These are phyloP conservation scores for Flaveria bidentis DNA, from an alignment of 129 eudicot genomes.

Conservation along the genomic window DNA sequence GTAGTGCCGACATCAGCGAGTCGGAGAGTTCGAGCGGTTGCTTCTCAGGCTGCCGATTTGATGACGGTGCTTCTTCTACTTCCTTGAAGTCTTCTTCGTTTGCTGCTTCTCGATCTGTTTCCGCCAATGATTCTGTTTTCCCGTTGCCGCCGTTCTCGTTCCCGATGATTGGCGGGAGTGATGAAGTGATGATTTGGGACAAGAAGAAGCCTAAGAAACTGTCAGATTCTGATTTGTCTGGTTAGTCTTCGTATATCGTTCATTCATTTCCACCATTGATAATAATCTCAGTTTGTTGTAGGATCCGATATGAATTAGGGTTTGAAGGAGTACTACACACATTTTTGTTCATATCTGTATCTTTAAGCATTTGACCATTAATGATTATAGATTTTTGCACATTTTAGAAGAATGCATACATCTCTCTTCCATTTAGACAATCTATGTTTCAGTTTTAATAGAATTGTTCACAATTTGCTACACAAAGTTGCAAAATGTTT, in stretches of 20 bases:
- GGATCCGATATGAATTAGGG: constrained; percentile 20
- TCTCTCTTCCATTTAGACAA: not conserved
- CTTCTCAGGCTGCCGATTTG: constrained; percentile 45
- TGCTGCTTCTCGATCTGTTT: constrained; percentile 30
- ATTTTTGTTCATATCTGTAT: not conserved
- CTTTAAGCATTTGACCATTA: not conserved
- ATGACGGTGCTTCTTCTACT: constrained; percentile 48
- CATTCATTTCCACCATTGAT: not conserved
- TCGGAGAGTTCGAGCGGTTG: constrained; percentile 77
- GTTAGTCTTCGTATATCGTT: constrained; percentile 28
- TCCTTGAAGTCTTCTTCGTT: constrained; percentile 61
- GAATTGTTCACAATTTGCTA: not conserved
- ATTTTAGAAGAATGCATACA: not conserved
- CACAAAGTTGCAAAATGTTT: no score
- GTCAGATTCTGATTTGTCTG: constrained; percentile 51
- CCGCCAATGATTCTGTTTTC: constrained; percentile 30
- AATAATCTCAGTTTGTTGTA: not conserved
- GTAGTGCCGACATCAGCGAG: constrained; percentile 91
- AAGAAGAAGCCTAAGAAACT: constrained; percentile 39
- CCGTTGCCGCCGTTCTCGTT: constrained; percentile 49
- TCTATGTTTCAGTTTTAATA: not conserved
- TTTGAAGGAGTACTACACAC: not conserved
- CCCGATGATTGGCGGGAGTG: constrained; percentile 61
- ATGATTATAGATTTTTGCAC: not conserved
- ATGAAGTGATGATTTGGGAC: constrained; percentile 53